These are phyloP conservation scores for Lotus japonicus DNA, from an alignment of 306 rosid genomes.

Conservation along the genomic window DNA sequence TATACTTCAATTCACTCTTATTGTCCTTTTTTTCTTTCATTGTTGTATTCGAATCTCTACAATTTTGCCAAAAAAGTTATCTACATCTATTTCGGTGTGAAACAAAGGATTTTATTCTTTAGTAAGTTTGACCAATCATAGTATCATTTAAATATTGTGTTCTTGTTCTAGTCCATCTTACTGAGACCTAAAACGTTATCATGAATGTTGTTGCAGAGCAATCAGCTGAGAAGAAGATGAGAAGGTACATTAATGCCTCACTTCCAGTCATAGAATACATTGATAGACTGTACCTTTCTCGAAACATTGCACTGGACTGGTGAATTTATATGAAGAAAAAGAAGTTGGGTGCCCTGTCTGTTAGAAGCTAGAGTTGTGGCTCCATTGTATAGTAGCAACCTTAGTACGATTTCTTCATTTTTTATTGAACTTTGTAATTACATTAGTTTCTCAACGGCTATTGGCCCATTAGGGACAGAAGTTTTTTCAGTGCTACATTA, in stretches of 20 bases:
- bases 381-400: neutral
- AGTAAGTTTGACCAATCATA: too few species aligned
- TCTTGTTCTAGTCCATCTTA: neutral
- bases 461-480: neutral
- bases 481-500: too few species aligned
- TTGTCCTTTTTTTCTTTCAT: too few species aligned
- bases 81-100: too few species aligned
- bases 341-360: neutral
- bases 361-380: constrained; percentile 14
- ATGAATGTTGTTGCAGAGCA: constrained; percentile 46
- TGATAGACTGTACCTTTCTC: constrained; percentile 66
- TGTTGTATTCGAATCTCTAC: neutral
- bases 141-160: too few species aligned
- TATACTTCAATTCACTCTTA: too few species aligned
- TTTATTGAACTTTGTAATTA: constrained; percentile 9
- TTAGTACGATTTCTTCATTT: neutral
- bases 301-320: constrained; percentile 77
- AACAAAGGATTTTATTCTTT: too few species aligned
- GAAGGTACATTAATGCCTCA: constrained; percentile 61
- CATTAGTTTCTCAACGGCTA: constrained; percentile 13
- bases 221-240: constrained; percentile 85
- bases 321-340: constrained; percentile 26
- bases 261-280: constrained; percentile 66
- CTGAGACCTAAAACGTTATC: neutral
- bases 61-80: neutral